Evolutionary conservation across 257 asterid genomes (phyloP), one percentile per base, ranked within the genome.

Genomic region (Marsdenia floribunda): DNA sequence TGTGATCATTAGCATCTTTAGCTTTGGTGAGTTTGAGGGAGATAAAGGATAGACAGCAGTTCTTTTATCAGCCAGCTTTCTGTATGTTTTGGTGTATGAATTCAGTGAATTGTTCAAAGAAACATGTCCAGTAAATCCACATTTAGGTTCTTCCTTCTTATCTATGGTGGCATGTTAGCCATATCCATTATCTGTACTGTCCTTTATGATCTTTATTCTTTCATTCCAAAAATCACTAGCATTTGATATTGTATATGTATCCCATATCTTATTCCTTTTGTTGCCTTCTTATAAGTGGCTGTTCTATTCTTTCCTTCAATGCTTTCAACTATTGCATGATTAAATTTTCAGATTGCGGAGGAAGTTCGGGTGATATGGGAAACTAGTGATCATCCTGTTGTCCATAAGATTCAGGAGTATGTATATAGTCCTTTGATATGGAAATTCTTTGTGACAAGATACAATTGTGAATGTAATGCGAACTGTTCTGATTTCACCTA

Each of bases 361-460:
- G 98, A 95, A 76, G 80, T 92, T 86, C 85, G 91, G 72, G 99
- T 90, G 90, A 89, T 90, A 80, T 95, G 98, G 96, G 98, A 95
- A 76, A 92, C 98, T 21, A 92, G 97, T 79, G 99, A 95, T 82
- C 90, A 89, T 85, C 98, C 97, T 71, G 86, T 89, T 66, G 98
- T 95, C 81, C 90, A 89, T 88, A 95, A 95, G 87, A 88, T 95
- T 73, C 98, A 95, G 74, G 97, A 91, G 99, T 95, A 87, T 44
- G 86, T 73, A 14, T 26, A 49, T n/a, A 29, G 13, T 19, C 29
- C 38, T 37, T 66, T 38, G 33, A 66, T 18, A 14, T 38, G 71
- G 70, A 35, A 29, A 0, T 66, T 16, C 29, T 18, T 19, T 38
- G 29, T 38, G 21, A 8, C 71, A 52, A 63, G 47, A 49, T 21